These are phyloP conservation scores for Eustoma russellianum DNA, from an alignment of 257 asterid species.

Conservation along the genomic window DNA sequence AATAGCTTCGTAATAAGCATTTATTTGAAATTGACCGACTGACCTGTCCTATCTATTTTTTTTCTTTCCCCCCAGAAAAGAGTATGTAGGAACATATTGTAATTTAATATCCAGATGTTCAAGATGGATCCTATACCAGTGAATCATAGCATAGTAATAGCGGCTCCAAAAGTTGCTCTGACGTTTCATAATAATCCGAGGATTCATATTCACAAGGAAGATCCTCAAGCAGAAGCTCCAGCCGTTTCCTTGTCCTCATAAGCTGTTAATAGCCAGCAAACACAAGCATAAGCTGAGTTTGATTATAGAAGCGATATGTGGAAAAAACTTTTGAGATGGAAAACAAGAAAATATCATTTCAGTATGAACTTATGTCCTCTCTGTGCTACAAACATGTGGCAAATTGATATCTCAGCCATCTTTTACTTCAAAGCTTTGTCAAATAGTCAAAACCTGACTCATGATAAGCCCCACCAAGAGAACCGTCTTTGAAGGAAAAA, in stretches of 20 bases:
- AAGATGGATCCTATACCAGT: conserved; percentile 36
- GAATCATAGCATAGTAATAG: conserved; percentile 79
- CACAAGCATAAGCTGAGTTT: background rate
- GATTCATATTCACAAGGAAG: conserved; percentile 82
- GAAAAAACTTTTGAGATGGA: no score
- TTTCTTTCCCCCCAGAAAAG: background rate
- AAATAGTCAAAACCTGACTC: no score
- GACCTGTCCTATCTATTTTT: background rate
- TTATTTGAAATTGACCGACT: background rate
- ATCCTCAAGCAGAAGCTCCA: conserved; percentile 90
- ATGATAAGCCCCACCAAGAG: no score
- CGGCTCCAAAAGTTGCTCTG: conserved; percentile 84
- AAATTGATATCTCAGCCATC: no score
- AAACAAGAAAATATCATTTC: no score
- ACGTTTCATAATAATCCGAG: conserved; percentile 77
- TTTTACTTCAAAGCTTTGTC: no score
- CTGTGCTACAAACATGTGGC: no score
- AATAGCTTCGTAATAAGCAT: conserved; percentile 8
- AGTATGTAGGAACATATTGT: background rate
- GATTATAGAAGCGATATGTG: no score
- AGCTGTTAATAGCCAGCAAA: conserved; percentile 42
- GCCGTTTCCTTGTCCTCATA: conserved; percentile 62
- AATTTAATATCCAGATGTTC: conserved; percentile 3
- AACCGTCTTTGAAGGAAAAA: no score
- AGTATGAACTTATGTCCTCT: no score